phyloP scores from a whole-genome alignment of 2,329 filamentous ascomycete species.

The Coniella lustricola region DNA sequence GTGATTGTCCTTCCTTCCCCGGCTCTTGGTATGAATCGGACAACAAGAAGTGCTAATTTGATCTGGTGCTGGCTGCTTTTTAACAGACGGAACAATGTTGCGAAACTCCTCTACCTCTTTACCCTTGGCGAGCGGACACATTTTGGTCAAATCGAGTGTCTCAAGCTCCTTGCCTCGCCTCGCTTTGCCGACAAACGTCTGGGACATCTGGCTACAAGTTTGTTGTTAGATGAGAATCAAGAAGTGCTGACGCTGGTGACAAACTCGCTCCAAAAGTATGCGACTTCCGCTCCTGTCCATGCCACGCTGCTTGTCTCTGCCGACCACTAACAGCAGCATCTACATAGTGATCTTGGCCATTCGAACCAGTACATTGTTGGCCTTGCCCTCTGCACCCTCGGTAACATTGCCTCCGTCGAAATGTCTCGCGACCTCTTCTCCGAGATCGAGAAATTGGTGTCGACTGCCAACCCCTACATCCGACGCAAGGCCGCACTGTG shows the following conservation, averaged over 20 bases:
- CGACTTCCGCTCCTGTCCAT: not conserved
- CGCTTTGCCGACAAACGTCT: slow-evolving; percentile 96
- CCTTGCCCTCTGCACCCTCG: slow-evolving; percentile 88
- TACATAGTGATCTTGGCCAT: slow-evolving; percentile 78
- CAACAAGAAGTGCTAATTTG: slow-evolving; percentile 7
- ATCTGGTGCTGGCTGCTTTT: slow-evolving; percentile 15
- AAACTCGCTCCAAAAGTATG: slow-evolving; percentile 94
- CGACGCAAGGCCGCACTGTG: slow-evolving; percentile 95
- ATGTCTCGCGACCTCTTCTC: slow-evolving; percentile 97
- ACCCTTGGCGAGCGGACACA: slow-evolving; percentile 95
- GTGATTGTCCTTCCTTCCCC: slow-evolving; percentile 21
- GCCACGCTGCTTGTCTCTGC: not conserved
- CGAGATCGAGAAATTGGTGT: slow-evolving; percentile 86
- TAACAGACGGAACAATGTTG: slow-evolving; percentile 90
- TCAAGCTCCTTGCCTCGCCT: slow-evolving; percentile 93
- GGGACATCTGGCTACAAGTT: slow-evolving; percentile 91
- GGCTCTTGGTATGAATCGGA: not conserved
- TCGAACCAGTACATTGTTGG: slow-evolving; percentile 98
- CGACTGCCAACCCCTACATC: slow-evolving; percentile 97
- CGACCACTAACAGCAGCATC: slow-evolving; percentile 26
- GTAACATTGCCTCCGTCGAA: slow-evolving; percentile 95
- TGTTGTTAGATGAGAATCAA: slow-evolving; percentile 95
- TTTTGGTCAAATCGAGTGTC: slow-evolving; percentile 98
- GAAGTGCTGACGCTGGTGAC: slow-evolving; percentile 96
- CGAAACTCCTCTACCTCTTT: slow-evolving; percentile 96